Base-by-base conservation (phyloP, 768 basidiomycete genomes). In the Phylloporus arenicola region DNA sequence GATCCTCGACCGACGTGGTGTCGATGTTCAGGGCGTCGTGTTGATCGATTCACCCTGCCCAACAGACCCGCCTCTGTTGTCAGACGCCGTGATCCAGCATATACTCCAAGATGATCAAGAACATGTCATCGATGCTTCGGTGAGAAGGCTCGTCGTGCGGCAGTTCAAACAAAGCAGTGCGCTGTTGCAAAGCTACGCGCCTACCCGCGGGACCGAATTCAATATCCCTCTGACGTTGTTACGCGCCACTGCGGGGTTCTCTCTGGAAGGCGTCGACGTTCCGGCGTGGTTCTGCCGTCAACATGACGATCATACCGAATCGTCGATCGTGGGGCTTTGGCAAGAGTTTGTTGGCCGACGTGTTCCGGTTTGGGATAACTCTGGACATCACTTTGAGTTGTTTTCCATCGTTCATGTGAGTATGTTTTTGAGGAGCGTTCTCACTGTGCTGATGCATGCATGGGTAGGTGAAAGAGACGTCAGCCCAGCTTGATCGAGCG, bases 11-110 rank as follows among this genome's bases (percentile, higher is more conserved):
- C 14, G 44, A 1, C 68, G 59, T 5, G 79, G 76, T 3, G 56
- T 75, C 9, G 44, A 54, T 1, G 79, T 84, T 19, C 68, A 69
- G 45, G 87, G 84, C 0, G 68, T 88, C 39, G 55, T 87, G 9
- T 69, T 87, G 52, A 81, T 89, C 56, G 87, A 88, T 60, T 73
- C 83, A 0, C 84, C 87, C 0, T 69, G 73, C 50, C 86, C 87
- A 0, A 60, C 72, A 9, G 66, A 72, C n/a, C 73, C 75, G 6
- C 70, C 74, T 3, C 72, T 79, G 7, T 72, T 88, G 30, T 74
- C 84, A 7, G 71, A 75, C 33, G 35, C 70, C 0, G 55, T 86
- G 29, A 73, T 89, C 49, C 68, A 79, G n/a, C 63, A 68, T 45
- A 62, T 76, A 22, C 56, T 77, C n/a, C 61, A 67, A 14, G 62